phyloP scores from a whole-genome alignment of 208 protist genomes.

The Acanthamoeba rhysodes region DNA sequence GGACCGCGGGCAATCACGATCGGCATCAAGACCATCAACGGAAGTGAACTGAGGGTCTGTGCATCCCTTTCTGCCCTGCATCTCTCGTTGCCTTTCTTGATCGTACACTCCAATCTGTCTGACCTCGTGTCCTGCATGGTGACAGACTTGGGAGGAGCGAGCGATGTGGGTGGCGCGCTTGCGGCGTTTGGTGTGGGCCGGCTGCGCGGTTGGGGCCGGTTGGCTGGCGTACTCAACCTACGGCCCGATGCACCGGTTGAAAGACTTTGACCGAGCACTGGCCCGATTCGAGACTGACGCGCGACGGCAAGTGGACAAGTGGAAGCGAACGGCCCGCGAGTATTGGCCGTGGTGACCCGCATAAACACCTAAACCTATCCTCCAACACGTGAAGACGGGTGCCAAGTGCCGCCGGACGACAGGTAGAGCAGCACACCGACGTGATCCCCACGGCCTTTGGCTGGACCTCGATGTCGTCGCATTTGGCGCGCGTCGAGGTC shows the following conservation, averaged over 20 bases:
- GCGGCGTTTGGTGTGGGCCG: not conserved
- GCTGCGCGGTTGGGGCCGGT: not conserved
- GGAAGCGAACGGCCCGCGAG: not conserved
- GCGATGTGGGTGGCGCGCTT: not conserved
- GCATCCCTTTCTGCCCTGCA: not conserved
- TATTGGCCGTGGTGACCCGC: not conserved
- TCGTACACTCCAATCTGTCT: not conserved
- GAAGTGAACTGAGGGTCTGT: conserved; percentile 61
- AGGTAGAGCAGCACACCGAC: too few relatives aligned
- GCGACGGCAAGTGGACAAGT: not conserved
- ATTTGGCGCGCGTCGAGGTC: too few relatives aligned
- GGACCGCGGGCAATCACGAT: conserved; percentile 74
- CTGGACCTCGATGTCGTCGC: too few relatives aligned
- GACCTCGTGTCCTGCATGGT: not conserved
- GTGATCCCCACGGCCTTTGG: too few relatives aligned
- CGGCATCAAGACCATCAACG: conserved; percentile 79
- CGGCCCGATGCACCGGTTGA: not conserved
- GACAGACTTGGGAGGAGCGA: conserved; percentile 26
- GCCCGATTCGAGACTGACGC: not conserved
- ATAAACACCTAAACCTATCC: not conserved
- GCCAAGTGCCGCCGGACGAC: too few relatives aligned
- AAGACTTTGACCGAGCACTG: not conserved
- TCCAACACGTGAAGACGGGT: too few relatives aligned
- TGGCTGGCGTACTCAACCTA: conserved; percentile 1
- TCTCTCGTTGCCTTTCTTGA: not conserved